Percentiles rank a stretch among this genome's conserved stretches.
Evolutionary conservation across 345 rosid species (phyloP).

Genomic region (Turnera subulata): DNA sequence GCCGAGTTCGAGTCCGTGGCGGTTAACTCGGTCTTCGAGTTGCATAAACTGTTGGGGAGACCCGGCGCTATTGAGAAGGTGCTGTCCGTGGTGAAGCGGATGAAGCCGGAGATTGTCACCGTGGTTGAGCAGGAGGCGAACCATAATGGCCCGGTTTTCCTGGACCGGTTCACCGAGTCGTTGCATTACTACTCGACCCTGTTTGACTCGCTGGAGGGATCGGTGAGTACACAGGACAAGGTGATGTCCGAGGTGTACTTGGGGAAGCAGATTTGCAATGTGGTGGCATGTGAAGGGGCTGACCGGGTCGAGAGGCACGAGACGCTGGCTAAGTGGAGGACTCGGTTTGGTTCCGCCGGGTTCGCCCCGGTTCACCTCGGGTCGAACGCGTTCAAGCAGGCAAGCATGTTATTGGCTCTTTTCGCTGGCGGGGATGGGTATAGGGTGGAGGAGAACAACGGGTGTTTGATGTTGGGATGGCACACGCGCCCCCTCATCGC

Average conservation of each 20-base stretch:
- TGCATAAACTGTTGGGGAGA: conserved; percentile 58
- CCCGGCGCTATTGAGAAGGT: conserved; percentile 67
- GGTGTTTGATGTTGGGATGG: conserved; percentile 83
- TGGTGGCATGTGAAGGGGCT: conserved; percentile 70
- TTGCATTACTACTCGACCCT: conserved; percentile 75
- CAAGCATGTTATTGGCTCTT: conserved; percentile 65
- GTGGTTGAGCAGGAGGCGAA: conserved; percentile 82
- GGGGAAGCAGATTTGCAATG: conserved; percentile 82
- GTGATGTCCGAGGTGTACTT: conserved; percentile 73
- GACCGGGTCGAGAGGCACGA: conserved; percentile 86
- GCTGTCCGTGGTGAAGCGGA: conserved; percentile 47
- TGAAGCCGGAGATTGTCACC: conserved; percentile 70
- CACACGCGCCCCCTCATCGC: conserved; percentile 73
- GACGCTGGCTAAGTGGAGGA: conserved; percentile 56
- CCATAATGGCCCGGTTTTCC: conserved; percentile 68
- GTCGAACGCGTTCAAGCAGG: conserved; percentile 79
- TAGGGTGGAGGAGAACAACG: conserved; percentile 67
- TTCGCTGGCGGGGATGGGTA: conserved; percentile 79
- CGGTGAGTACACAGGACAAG: conserved; percentile 44
- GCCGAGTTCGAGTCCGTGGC: conserved; percentile 61
- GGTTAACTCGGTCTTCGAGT: conserved; percentile 78
- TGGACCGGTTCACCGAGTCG: conserved; percentile 84
- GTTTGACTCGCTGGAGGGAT: conserved; percentile 80
- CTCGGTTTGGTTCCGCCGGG: conserved; percentile 54
- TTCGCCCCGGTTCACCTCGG: conserved; percentile 68